Percentiles rank a stretch among this genome's conserved stretches.
Conservation (phyloP, 2,329 filamentous ascomycete species). For the Alternaria sp. region DNA sequence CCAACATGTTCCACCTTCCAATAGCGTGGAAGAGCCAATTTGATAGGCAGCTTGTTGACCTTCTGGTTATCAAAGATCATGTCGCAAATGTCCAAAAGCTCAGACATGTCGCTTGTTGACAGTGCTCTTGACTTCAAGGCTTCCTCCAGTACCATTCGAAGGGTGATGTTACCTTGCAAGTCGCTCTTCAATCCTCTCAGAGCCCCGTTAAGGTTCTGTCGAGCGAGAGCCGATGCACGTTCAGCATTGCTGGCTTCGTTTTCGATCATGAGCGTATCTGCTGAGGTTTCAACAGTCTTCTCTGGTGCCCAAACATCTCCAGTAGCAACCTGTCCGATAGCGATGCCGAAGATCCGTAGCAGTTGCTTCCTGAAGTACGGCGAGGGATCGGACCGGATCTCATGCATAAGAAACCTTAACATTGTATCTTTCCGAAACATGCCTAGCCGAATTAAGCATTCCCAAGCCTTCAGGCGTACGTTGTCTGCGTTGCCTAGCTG, state of each 20-base stretch:
- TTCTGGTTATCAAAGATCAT: slow-evolving; percentile 62
- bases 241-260: slow-evolving; percentile 55
- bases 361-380: slow-evolving; percentile 65
- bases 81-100: slow-evolving; percentile 66
- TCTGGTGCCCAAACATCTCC: slow-evolving; percentile 55
- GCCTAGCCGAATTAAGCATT: slow-evolving; percentile 65
- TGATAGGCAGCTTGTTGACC: slow-evolving; percentile 59
- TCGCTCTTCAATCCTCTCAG: slow-evolving; percentile 65
- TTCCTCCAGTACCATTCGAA: slow-evolving; percentile 65
- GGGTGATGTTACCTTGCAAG: slow-evolving; percentile 57
- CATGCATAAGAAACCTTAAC: slow-evolving; percentile 65
- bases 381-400: slow-evolving; percentile 65
- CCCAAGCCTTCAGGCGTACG: slow-evolving; percentile 67
- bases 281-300: slow-evolving; percentile 42
- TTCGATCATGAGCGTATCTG: slow-evolving; percentile 64
- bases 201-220: slow-evolving; percentile 67
- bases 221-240: slow-evolving; percentile 63
- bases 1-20: slow-evolving; percentile 65
- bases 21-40: slow-evolving; percentile 64
- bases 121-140: slow-evolving; percentile 62
- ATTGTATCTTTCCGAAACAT: slow-evolving; percentile 61
- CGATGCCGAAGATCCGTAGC: slow-evolving; percentile 62
- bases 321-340: slow-evolving; percentile 67
- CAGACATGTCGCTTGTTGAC: slow-evolving; percentile 63
- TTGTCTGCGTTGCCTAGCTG: slow-evolving; percentile 67